Evolutionary conservation across 371 early-diverging fungal species (phyloP), one percentile per base, ranked within the genome.

Genomic region (Paraphysoderma sedebokerense): DNA sequence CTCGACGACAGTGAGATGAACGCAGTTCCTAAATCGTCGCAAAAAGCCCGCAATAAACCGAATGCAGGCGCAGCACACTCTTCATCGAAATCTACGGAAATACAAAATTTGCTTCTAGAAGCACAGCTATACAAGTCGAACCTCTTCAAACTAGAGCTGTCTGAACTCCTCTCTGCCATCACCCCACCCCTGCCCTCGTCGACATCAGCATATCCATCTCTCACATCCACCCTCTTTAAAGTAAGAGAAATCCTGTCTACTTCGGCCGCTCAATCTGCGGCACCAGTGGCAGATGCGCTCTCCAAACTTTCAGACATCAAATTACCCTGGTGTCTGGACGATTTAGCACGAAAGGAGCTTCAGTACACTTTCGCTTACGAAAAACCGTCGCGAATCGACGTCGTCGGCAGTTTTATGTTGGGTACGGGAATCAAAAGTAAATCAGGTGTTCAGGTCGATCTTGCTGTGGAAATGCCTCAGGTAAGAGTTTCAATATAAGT

Each of bases 401-500:
- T 96, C 17, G 81, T 88, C 2, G 95, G 95, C n/a, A 81, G 88
- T 47, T 96, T 82, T 56, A 74, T 87, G 13, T 57, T 92, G 35
- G 81, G 84, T 49, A 73, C 82, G 38, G 62, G 81, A 1, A 55
- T 74, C n/a, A 82, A 77, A 50, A 52, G 60, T 15, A 70, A 70
- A 13, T 40, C 55, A 9, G 69, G 72, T 2, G 76, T 79, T 55
- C 87, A 79, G 51, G 81, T 93, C 0, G 96, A 97, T 62, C 58
- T 97, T 12, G 82, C 84, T 12, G 84, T 92, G 12, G 81, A 90
- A 47, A 93, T 97, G 90, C 98, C 96, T 0, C 61, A 62, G 27
- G 73, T 72, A 50, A 56, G 53, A 42, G 32, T 20, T 27, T 55
- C 7, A 17, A 41, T 1, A 46, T 35, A 8, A 35, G 15, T 23